phyloP scores from a whole-genome alignment of 768 basidiomycete species.

The Termitomyces sp. region DNA sequence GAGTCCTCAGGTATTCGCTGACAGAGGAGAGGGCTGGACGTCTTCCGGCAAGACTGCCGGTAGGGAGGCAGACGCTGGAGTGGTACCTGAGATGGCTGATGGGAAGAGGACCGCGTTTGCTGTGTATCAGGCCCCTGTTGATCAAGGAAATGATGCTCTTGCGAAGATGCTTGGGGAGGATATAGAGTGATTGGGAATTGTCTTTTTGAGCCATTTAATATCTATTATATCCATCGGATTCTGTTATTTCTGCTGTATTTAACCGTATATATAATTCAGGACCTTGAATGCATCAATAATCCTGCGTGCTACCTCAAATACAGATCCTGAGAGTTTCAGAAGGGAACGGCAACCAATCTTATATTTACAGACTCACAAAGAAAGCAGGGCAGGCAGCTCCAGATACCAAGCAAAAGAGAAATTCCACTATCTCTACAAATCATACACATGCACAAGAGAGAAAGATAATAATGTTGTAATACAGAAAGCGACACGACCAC shows the following conservation, averaged over 20 bases:
- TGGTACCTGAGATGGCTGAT: not conserved
- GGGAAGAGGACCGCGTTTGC: conserved; percentile 60
- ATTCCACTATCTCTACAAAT: not conserved
- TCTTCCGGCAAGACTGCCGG: conserved; percentile 26
- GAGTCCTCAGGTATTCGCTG: conserved; percentile 63
- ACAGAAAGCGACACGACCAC: not conserved
- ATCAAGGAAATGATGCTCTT: conserved; percentile 61
- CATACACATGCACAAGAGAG: not conserved
- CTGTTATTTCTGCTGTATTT: not conserved
- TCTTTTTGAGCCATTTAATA: not conserved
- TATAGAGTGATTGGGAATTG: conserved; percentile 1
- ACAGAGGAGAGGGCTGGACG: conserved; percentile 71
- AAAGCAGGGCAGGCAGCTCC: not conserved
- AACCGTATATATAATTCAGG: too few species aligned
- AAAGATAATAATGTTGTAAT: not conserved
- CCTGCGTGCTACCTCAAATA: too few species aligned
- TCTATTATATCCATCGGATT: not conserved
- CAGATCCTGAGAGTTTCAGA: too few species aligned
- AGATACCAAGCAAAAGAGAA: not conserved
- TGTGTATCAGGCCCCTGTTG: conserved; percentile 64
- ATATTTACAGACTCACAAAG: too few species aligned
- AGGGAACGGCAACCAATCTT: too few species aligned
- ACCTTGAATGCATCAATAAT: too few species aligned
- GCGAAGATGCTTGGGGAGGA: conserved; percentile 63
- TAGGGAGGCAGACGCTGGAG: conserved; percentile 2